Evolutionary conservation across 441 rosid genomes (phyloP).

Genomic region (Metrosideros polymorpha): DNA sequence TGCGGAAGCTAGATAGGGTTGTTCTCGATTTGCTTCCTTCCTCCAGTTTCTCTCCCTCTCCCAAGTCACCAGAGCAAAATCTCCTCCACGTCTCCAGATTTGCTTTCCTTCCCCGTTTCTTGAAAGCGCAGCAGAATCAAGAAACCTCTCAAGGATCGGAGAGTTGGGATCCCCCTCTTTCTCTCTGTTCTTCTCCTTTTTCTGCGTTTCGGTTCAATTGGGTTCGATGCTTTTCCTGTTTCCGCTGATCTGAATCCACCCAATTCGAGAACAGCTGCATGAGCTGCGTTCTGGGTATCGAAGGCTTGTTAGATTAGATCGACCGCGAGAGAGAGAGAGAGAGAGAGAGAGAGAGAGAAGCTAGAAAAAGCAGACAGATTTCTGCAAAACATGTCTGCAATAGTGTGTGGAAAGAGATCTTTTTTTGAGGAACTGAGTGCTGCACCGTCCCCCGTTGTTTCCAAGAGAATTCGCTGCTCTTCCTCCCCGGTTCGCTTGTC

Average conservation of each 20-base stretch:
- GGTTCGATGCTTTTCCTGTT: background rate
- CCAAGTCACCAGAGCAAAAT: background rate
- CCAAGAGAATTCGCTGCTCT: slow-evolving; percentile 69
- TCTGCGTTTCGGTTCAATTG: background rate
- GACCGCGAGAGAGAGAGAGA: background rate
- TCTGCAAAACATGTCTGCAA: slow-evolving; percentile 84
- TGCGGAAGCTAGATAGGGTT: background rate
- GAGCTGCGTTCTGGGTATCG: background rate
- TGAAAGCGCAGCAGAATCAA: background rate
- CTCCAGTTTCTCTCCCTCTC: background rate
- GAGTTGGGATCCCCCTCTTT: background rate
- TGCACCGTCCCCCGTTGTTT: slow-evolving; percentile 40
- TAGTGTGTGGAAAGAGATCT: slow-evolving; percentile 97
- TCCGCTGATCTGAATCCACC: background rate
- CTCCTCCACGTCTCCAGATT: background rate
- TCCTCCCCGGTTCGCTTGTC: slow-evolving; percentile 53
- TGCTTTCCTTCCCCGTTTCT: background rate
- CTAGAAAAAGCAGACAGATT: slow-evolving; percentile 8
- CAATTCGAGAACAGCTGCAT: background rate
- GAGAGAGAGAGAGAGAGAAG: slow-evolving; percentile 1
- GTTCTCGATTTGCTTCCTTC: background rate
- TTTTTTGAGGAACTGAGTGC: slow-evolving; percentile 72
- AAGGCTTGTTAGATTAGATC: background rate
- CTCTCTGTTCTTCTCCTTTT: background rate
- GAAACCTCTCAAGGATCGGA: background rate